A percentile compares a stretch with the other conserved stretches of the same genome.
Evolutionary conservation across 1,284 basidiomycete species (phyloP).

Genomic region (Xerocomus amazonicus): DNA sequence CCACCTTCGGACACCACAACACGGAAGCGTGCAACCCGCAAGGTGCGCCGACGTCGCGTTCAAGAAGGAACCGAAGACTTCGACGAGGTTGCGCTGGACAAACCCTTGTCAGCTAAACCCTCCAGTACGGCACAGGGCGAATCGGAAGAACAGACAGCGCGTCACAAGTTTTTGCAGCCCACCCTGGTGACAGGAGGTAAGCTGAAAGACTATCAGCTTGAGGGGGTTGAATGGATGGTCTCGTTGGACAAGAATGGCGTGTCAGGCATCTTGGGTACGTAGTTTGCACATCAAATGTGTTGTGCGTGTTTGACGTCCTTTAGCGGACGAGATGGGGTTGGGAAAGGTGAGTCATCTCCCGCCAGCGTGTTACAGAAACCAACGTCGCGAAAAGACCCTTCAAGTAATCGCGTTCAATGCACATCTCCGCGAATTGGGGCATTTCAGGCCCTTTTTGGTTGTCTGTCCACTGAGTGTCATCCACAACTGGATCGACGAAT

Average conservation of each 20-base stretch:
- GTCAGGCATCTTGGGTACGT: slow-evolving; percentile 84
- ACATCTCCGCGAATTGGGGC: slow-evolving; percentile 75
- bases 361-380: background rate
- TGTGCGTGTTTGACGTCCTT: background rate
- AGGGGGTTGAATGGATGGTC: slow-evolving; percentile 96
- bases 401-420: slow-evolving; percentile 94
- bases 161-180: slow-evolving; percentile 64
- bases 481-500: slow-evolving; percentile 91
- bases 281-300: background rate
- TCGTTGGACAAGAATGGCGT: slow-evolving; percentile 91
- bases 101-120: slow-evolving; percentile 14
- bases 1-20: slow-evolving; percentile 10
- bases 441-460: slow-evolving; percentile 80
- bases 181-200: slow-evolving; percentile 79
- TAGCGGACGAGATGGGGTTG: slow-evolving; percentile 92
- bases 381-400: slow-evolving; percentile 58
- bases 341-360: slow-evolving; percentile 58
- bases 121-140: slow-evolving; percentile 17
- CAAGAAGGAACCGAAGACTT: slow-evolving; percentile 24
- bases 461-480: slow-evolving; percentile 91
- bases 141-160: slow-evolving; percentile 20
- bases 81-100: slow-evolving; percentile 19
- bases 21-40: slow-evolving; percentile 19
- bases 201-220: slow-evolving; percentile 89
- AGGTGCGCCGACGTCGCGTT: slow-evolving; percentile 37